Base-by-base conservation (phyloP, 208 protist genomes). In the Wallacemonas sp. region DNA sequence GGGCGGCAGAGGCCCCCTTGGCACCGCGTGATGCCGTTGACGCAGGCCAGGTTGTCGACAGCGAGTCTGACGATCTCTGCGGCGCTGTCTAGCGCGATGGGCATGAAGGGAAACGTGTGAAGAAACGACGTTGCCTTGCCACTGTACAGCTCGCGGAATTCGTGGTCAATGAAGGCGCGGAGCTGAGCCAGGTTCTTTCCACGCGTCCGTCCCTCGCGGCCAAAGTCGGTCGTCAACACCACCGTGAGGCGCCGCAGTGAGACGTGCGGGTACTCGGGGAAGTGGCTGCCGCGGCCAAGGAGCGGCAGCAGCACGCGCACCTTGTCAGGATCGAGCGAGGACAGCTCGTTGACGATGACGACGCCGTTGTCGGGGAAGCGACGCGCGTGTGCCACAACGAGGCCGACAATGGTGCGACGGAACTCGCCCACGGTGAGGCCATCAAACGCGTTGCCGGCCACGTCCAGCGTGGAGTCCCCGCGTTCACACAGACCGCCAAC, bases 201-300 rank as follows among this genome's bases (percentile, higher is more conserved):
- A 12, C 75, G 85, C 11, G 85, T 92, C 24, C 81, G 61, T 3
- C 86, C 86, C 52, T 92, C 75, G 3, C 74, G 68, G 12, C 86
- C 83, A 73, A 92, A 88, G 71, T 92, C 86, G n/a, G 86, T 92
- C 29, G 86, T 92, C 21, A 92, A 39, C 24, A 92, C 75, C 8
- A 92, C 86, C 21, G 74, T 81, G 57, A 85, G 67, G 14, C 34
- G 34, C 29, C 48, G 24, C 3, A 92, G 65, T 23, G 49, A 47
- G 21, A 80, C 66, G 14, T 19, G 23, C 1, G 78, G 67, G 29
- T 65, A 46, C 68, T 87, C 82, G 21, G 78, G 74, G 62, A 92
- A 92, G 19, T 47, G 38, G 6, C 47, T 52, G 21, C 78, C 76
- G 33, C 78, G 72, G 9, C 82, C 82, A 19, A 92, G 68, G 24